A percentile compares a stretch with the other conserved stretches of the same genome.
Conservation (phyloP, 192 early-diverging fungal genomes). For the Chytriomyces confervae region DNA sequence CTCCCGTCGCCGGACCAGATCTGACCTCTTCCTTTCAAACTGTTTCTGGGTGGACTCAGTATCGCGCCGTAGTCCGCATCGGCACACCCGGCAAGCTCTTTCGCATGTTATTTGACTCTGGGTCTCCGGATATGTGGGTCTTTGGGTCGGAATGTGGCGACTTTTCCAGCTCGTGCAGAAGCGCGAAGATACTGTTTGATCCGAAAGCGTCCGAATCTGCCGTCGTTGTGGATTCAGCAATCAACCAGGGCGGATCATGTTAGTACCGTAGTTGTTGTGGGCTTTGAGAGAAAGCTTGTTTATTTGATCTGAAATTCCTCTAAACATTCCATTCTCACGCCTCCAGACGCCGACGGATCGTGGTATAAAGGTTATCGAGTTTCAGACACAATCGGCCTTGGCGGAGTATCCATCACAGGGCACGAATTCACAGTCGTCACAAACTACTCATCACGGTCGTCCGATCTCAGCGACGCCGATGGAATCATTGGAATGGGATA, state of each 20-base stretch:
- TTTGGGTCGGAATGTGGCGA: constrained; percentile 34
- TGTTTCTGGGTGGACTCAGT: constrained; percentile 15
- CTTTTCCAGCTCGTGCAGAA: constrained; percentile 10
- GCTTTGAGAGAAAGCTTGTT: constrained; percentile 23
- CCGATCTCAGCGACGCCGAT: not conserved
- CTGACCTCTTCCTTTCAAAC: too few relatives aligned
- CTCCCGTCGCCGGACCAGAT: too few relatives aligned
- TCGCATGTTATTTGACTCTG: constrained; percentile 52
- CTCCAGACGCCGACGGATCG: constrained; percentile 3
- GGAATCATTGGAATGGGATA: constrained; percentile 29
- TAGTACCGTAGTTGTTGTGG: too few relatives aligned
- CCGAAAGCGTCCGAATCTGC: too few relatives aligned
- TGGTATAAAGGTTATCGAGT: constrained; percentile 5
- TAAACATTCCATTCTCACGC: not conserved
- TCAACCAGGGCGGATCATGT: too few relatives aligned
- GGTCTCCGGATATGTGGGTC: constrained; percentile 49
- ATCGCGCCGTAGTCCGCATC: constrained; percentile 36
- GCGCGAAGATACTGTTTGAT: constrained; percentile 28
- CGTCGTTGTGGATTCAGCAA: too few relatives aligned
- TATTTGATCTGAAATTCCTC: not conserved
- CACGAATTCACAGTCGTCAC: constrained; percentile 7
- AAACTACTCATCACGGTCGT: not conserved
- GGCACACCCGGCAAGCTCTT: constrained; percentile 48
- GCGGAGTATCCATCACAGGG: not conserved
- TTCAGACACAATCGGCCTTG: not conserved